phyloP scores from a whole-genome alignment of 2,329 filamentous ascomycete species.

The Colletotrichum karsti region DNA sequence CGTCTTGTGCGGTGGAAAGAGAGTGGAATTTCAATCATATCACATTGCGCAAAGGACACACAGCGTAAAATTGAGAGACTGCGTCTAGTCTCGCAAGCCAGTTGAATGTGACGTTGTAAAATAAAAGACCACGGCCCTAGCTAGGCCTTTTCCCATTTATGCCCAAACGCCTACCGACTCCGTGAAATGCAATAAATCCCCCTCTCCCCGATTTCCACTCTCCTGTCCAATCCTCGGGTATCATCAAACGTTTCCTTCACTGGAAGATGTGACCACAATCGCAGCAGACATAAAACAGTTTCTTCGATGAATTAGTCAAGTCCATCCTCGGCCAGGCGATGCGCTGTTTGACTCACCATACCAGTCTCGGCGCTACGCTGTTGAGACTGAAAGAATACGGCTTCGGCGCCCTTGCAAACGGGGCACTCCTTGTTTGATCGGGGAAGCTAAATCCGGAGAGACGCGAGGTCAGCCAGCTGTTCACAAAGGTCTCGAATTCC shows the following conservation, averaged over 20 bases:
- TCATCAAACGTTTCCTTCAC: constrained; percentile 44
- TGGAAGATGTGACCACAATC: constrained; percentile 89
- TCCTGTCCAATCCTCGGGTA: constrained; percentile 29
- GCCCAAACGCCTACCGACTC: constrained; percentile 20
- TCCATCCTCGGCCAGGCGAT: not conserved
- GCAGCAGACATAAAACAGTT: constrained; percentile 95
- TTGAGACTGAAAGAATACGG: constrained; percentile 98
- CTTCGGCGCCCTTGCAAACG: constrained; percentile 84
- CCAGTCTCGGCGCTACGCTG: constrained; percentile 96
- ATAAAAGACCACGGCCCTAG: not conserved
- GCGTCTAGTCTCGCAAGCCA: no score
- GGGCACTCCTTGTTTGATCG: constrained; percentile 88
- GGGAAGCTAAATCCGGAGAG: constrained; percentile 75
- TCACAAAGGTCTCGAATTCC: constrained; percentile 28
- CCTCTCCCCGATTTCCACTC: not conserved
- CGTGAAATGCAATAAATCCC: constrained; percentile 13
- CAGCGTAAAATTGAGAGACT: no score
- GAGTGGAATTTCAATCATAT: not conserved
- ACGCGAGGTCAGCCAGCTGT: constrained; percentile 52
- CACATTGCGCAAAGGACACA: no score
- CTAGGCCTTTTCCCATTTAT: constrained; percentile 1
- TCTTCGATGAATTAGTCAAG: constrained; percentile 58
- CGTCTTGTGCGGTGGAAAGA: not conserved
- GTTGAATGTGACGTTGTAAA: not conserved
- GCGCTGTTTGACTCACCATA: constrained; percentile 75